Conservation (phyloP, 225 moss, liverwort and hornwort genomes). For the Thuidium tamariscinum region DNA sequence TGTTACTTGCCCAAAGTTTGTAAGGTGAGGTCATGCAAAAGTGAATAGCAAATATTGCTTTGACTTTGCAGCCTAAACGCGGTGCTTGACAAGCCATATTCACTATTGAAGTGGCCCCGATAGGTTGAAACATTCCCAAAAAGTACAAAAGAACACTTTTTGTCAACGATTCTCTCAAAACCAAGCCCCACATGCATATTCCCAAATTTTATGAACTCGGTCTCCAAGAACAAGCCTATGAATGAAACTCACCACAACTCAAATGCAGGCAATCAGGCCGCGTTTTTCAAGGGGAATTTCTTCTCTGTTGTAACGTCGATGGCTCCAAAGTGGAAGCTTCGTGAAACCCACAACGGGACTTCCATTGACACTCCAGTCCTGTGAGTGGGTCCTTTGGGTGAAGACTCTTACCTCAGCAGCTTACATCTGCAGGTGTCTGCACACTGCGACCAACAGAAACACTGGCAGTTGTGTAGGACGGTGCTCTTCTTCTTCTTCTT, state of each 20-base stretch:
- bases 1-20: not conserved
- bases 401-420: not conserved
- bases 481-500: not conserved
- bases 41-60: not conserved
- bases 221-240: not conserved
- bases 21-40: accelerated
- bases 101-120: not conserved
- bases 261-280: not conserved
- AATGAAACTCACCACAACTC: not conserved
- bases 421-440: not conserved
- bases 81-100: not conserved
- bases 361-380: not conserved
- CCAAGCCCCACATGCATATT: not conserved
- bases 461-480: not conserved
- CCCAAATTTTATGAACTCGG: not conserved
- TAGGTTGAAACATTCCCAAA: not conserved
- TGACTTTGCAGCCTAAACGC: not conserved
- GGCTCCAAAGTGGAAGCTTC: not conserved
- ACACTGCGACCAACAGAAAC: not conserved
- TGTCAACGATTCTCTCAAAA: not conserved
- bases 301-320: not conserved
- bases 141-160: not conserved
- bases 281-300: not conserved
- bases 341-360: not conserved
- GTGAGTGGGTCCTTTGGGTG: not conserved